Conservation (phyloP, 2,329 filamentous ascomycete genomes). For the Arthroderma sp. region DNA sequence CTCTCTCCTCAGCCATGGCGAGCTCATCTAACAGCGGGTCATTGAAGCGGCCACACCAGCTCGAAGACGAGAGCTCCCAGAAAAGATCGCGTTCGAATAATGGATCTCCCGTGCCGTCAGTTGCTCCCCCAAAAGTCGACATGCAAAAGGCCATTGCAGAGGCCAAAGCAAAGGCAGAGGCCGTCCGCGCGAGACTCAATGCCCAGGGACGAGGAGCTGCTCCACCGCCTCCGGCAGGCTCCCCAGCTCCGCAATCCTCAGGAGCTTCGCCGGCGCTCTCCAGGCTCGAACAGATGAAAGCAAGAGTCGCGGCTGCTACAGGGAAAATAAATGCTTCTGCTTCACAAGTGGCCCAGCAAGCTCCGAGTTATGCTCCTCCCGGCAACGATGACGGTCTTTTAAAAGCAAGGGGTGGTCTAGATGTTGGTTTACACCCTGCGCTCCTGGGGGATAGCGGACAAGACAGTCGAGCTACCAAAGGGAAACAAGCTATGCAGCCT, state of each 20-base stretch:
- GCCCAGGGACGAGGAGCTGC: conserved; percentile 23
- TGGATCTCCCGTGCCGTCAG: conserved; percentile 37
- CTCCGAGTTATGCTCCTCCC: conserved; percentile 30
- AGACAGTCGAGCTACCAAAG: conserved; percentile 34
- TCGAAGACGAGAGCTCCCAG: conserved; percentile 33
- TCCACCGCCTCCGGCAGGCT: conserved; percentile 16
- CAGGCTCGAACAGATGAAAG: conserved; percentile 68
- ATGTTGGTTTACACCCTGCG: conserved; percentile 66
- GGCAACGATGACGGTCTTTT: conserved; percentile 38
- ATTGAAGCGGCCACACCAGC: conserved; percentile 40
- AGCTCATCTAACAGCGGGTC: conserved; percentile 30
- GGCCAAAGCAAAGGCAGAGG: conserved; percentile 38
- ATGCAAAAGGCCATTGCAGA: conserved; percentile 39
- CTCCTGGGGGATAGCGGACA: conserved; percentile 43
- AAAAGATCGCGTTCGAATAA: conserved; percentile 40
- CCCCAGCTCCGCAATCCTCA: conserved; percentile 24
- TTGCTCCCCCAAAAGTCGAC: conserved; percentile 30
- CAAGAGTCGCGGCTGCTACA: conserved; percentile 65
- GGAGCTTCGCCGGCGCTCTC: conserved; percentile 36
- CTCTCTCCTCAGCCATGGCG: conserved; percentile 26
- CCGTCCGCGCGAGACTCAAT: conserved; percentile 37
- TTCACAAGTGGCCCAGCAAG: conserved; percentile 35
- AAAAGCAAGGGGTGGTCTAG: conserved; percentile 53
- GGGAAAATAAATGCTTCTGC: conserved; percentile 34
- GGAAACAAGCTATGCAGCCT: conserved; percentile 35